Conservation (phyloP, 176 grass and related monocot genomes). For the Cenchrus purpureus region DNA sequence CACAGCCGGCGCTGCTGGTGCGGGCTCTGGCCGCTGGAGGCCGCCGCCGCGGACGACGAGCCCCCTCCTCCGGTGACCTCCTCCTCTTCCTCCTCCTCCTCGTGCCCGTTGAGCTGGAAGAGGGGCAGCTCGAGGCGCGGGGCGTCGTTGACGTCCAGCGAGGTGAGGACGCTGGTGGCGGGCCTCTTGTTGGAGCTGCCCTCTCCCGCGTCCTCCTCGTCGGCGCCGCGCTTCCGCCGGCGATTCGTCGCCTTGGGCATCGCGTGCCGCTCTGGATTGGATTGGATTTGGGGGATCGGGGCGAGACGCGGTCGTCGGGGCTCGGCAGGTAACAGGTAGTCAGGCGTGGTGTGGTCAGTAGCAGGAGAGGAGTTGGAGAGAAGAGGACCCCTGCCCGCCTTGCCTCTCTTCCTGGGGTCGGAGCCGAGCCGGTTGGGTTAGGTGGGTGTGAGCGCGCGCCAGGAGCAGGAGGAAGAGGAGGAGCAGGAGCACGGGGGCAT, state of each 20-base stretch:
- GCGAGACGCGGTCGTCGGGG: neutral
- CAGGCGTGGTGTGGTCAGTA: neutral
- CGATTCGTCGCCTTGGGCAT: slow-evolving; percentile 41
- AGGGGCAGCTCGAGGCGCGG: slow-evolving; percentile 39
- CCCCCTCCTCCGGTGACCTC: slow-evolving; percentile 11
- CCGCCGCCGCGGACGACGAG: neutral
- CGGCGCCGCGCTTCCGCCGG: slow-evolving; percentile 34
- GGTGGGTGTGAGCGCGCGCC: slow-evolving; percentile 32
- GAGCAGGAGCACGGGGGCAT: slow-evolving; percentile 12
- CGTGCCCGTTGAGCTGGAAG: slow-evolving; percentile 29
- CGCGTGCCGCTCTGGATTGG: neutral
- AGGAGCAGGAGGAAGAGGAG: neutral
- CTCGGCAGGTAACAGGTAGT: slow-evolving; percentile 6
- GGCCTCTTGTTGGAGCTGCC: neutral
- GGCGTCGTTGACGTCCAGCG: slow-evolving; percentile 30
- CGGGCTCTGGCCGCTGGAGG: neutral
- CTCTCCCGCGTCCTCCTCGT: neutral
- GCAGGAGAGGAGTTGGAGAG: neutral
- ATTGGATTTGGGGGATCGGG: neutral
- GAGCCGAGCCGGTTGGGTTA: slow-evolving; percentile 17
- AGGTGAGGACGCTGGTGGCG: slow-evolving; percentile 31
- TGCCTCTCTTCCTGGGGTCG: neutral
- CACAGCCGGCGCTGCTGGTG: slow-evolving; percentile 51
- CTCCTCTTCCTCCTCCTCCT: neutral
- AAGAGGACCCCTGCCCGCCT: neutral